Percentiles rank a stretch among this genome's conserved stretches.
phyloP scores from a whole-genome alignment of 306 rosid genomes.

The Cucurbita argyrosperma region DNA sequence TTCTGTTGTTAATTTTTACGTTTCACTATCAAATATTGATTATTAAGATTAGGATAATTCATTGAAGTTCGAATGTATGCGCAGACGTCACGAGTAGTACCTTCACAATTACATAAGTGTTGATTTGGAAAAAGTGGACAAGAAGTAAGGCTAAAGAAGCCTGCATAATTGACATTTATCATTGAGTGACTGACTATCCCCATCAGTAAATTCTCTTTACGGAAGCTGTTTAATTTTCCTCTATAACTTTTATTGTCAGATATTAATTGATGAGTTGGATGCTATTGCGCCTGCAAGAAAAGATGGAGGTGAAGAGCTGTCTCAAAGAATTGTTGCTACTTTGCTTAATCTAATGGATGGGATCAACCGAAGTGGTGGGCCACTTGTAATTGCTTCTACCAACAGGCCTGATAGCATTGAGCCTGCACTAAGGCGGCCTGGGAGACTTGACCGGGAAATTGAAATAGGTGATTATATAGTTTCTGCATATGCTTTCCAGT shows the following conservation, averaged over 20 bases:
- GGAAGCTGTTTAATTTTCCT: background rate
- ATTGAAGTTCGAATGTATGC: background rate
- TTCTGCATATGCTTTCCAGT: background rate
- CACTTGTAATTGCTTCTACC: slow-evolving; percentile 80
- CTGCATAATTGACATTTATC: background rate
- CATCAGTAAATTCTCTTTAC: background rate
- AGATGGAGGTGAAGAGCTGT: slow-evolving; percentile 77
- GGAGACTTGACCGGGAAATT: slow-evolving; percentile 86
- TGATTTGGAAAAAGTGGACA: background rate
- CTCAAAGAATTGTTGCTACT: slow-evolving; percentile 77
- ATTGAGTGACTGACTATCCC: background rate
- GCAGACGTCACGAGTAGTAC: background rate
- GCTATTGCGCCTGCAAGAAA: slow-evolving; percentile 85
- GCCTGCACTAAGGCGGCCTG: slow-evolving; percentile 87
- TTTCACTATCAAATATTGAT: background rate
- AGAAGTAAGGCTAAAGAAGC: background rate
- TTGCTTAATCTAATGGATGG: slow-evolving; percentile 81
- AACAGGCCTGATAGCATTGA: slow-evolving; percentile 75
- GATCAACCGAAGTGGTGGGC: slow-evolving; percentile 43
- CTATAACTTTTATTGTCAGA: slow-evolving; percentile 25
- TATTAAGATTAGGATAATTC: background rate
- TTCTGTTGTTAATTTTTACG: background rate
- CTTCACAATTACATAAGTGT: background rate
- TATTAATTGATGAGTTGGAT: slow-evolving; percentile 86
- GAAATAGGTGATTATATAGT: slow-evolving; percentile 49